A percentile compares a stretch with the other conserved stretches of the same genome.
Conservation (phyloP, 2,329 filamentous ascomycete genomes). For the Rosellinia necatrix region DNA sequence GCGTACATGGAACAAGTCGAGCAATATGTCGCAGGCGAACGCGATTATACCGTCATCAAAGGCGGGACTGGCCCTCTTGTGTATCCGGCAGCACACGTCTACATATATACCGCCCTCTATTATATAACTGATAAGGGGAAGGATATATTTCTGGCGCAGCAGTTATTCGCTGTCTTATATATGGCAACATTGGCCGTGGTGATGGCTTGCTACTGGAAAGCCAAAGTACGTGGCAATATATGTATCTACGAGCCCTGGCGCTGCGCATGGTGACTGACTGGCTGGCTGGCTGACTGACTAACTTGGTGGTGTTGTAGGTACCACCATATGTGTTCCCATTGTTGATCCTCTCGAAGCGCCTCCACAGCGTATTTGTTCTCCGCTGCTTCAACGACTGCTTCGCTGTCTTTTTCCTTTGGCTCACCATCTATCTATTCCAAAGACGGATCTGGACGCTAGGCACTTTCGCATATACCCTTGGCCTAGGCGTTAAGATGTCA, state of each 20-base stretch:
- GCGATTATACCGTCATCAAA: conserved; percentile 83
- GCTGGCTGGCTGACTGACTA: too few relatives aligned
- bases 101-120: conserved; percentile 83
- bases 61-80: conserved; percentile 92
- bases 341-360: conserved; percentile 83
- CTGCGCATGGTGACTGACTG: conserved; percentile 4
- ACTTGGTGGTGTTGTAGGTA: too few relatives aligned
- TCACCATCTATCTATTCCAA: conserved; percentile 80
- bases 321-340: conserved; percentile 88
- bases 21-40: conserved; percentile 80
- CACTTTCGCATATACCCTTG: conserved; percentile 73
- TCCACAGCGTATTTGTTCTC: conserved; percentile 92
- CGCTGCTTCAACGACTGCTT: conserved; percentile 96
- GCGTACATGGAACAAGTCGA: conserved; percentile 95
- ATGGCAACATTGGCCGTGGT: conserved; percentile 75
- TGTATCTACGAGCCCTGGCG: not conserved
- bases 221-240: conserved; percentile 57
- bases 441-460: conserved; percentile 74
- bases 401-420: conserved; percentile 81
- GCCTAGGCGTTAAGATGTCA: conserved; percentile 94
- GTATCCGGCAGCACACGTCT: conserved; percentile 92
- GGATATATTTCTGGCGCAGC: conserved; percentile 80
- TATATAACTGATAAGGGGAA: conserved; percentile 74
- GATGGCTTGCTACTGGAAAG: conserved; percentile 78
- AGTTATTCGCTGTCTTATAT: conserved; percentile 81